Percentiles rank a stretch among this genome's conserved stretches.
phyloP scores from a whole-genome alignment of 768 basidiomycete genomes.

The Trametes gibbosa region DNA sequence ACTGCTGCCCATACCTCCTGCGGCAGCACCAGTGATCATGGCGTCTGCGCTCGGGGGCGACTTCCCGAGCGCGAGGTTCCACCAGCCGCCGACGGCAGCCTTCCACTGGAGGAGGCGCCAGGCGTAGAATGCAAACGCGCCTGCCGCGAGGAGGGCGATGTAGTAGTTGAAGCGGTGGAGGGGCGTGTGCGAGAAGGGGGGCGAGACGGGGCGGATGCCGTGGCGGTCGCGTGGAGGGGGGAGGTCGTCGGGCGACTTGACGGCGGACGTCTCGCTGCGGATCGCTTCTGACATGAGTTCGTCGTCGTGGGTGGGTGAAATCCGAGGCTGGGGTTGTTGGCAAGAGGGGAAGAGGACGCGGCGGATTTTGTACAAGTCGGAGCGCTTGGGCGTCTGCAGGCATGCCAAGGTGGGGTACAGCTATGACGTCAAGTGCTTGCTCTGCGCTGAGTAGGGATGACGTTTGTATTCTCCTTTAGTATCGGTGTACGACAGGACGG shows the following conservation, averaged over 20 bases:
- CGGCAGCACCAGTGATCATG: slow-evolving; percentile 1
- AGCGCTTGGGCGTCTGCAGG: neutral
- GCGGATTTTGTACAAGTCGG: neutral
- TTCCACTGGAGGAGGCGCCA: slow-evolving; percentile 50
- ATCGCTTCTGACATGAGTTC: slow-evolving; percentile 15
- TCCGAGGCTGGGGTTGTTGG: too few relatives aligned
- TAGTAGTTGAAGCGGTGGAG: slow-evolving; percentile 50
- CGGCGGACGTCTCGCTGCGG: slow-evolving; percentile 8
- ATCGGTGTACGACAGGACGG: too few relatives aligned
- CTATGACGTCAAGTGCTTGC: neutral
- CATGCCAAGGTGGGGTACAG: neutral
- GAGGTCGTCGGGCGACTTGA: slow-evolving; percentile 25
- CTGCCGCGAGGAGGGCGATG: slow-evolving; percentile 39
- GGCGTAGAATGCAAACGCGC: slow-evolving; percentile 49
- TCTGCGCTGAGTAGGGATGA: too few relatives aligned
- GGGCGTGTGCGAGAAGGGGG: slow-evolving; percentile 44
- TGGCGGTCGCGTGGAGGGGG: slow-evolving; percentile 30
- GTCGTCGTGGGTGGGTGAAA: too few relatives aligned
- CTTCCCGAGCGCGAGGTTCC: slow-evolving; percentile 48
- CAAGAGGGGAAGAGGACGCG: too few relatives aligned
- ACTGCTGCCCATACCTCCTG: slow-evolving; percentile 2
- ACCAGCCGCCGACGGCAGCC: slow-evolving; percentile 58
- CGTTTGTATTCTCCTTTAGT: too few relatives aligned
- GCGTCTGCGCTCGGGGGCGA: slow-evolving; percentile 29
- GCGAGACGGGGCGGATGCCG: slow-evolving; percentile 36